Evolutionary conservation across 1,139 yeast species (phyloP).

Genomic region (Geotrichum histeridarum): DNA sequence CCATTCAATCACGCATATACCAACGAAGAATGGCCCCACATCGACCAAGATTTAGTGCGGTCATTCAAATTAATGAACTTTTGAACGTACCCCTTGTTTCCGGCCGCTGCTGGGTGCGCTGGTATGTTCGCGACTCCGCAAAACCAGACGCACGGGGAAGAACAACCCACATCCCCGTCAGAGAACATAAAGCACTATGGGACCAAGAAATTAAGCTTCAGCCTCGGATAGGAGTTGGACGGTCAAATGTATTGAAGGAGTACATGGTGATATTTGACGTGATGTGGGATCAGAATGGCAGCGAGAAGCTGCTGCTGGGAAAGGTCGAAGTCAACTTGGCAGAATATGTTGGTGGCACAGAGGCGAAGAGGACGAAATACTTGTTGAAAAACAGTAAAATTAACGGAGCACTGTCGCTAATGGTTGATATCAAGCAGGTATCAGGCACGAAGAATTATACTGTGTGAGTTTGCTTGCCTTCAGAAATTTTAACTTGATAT

Average conservation of each 20-base stretch:
- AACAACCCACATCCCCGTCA: slow-evolving; percentile 43
- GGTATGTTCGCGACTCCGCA: slow-evolving; percentile 47
- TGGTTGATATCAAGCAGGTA: slow-evolving; percentile 44
- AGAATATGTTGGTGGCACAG: slow-evolving; percentile 57
- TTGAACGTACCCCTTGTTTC: slow-evolving; percentile 76
- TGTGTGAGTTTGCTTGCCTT: slow-evolving; percentile 18
- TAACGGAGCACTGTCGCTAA: slow-evolving; percentile 63
- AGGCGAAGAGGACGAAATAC: slow-evolving; percentile 55
- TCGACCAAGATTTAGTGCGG: slow-evolving; percentile 52
- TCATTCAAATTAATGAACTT: slow-evolving; percentile 59
- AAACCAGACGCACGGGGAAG: slow-evolving; percentile 43
- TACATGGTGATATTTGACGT: slow-evolving; percentile 37
- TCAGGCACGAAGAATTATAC: slow-evolving; percentile 42
- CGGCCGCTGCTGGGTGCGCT: slow-evolving; percentile 63
- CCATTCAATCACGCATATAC: too few species aligned
- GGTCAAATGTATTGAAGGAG: slow-evolving; percentile 31
- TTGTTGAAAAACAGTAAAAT: slow-evolving; percentile 72
- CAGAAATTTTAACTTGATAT: slow-evolving; percentile 15
- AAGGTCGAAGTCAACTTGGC: slow-evolving; percentile 60
- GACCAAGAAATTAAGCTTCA: slow-evolving; percentile 39
- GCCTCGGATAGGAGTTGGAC: slow-evolving; percentile 43
- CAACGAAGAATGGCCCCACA: slow-evolving; percentile 12
- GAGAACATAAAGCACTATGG: slow-evolving; percentile 50
- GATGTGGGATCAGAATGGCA: slow-evolving; percentile 34
- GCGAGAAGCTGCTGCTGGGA: slow-evolving; percentile 52